Percentiles rank a stretch among this genome's conserved stretches.
These are phyloP conservation scores for Cladosporium velox DNA, from an alignment of 2,329 filamentous ascomycete species.

Conservation along the genomic window DNA sequence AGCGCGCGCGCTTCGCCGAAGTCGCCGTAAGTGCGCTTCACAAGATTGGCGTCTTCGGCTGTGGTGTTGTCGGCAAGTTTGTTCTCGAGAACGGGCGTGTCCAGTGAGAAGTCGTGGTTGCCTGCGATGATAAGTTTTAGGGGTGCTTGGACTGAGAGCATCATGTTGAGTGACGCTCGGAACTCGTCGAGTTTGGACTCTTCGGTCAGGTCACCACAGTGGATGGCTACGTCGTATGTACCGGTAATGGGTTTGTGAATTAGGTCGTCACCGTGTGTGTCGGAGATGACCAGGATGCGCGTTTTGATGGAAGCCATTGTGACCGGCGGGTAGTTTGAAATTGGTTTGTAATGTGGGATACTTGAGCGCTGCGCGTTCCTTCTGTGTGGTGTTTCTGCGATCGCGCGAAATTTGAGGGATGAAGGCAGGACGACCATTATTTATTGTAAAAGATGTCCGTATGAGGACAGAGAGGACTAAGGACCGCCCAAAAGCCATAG, in stretches of 20 bases:
- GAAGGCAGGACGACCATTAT: neutral
- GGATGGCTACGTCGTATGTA: constrained; percentile 41
- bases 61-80: constrained; percentile 36
- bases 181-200: constrained; percentile 36
- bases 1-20: constrained; percentile 35
- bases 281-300: constrained; percentile 30
- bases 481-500: neutral
- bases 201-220: constrained; percentile 45
- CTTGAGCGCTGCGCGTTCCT: neutral
- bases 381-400: neutral
- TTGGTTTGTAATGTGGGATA: too few relatives aligned
- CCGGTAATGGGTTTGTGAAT: constrained; percentile 11
- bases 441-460: neutral
- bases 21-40: constrained; percentile 44
- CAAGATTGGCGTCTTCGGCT: constrained; percentile 33
- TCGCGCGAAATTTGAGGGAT: neutral
- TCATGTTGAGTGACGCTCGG: constrained; percentile 32
- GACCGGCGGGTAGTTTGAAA: neutral
- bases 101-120: constrained; percentile 40
- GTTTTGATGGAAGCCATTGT: constrained; percentile 18
- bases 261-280: constrained; percentile 30
- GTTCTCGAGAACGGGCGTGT: constrained; percentile 39
- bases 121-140: constrained; percentile 43
- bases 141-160: constrained; percentile 35
- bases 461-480: neutral